phyloP scores from a whole-genome alignment of 768 basidiomycete genomes.

The Xerocomus potaroensis region DNA sequence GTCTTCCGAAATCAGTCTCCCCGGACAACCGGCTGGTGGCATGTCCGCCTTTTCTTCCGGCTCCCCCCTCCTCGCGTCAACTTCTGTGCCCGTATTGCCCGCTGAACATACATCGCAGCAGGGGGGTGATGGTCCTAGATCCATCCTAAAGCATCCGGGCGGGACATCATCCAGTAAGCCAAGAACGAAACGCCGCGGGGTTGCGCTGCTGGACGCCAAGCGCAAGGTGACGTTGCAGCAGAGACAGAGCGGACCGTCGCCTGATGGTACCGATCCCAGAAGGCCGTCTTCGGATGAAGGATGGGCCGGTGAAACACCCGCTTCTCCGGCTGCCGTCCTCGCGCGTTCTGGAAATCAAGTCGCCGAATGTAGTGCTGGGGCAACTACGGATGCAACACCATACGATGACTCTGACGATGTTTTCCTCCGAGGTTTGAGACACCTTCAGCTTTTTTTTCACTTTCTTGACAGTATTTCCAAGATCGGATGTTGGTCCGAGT shows the following conservation, averaged over 20 bases:
- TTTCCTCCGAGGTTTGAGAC: constrained; percentile 65
- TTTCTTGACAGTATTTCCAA: constrained; percentile 33
- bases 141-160: constrained; percentile 22
- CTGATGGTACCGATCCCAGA: constrained; percentile 16
- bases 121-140: constrained; percentile 13
- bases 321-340: constrained; percentile 62
- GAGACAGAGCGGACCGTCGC: constrained; percentile 22
- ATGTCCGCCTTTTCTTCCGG: constrained; percentile 21
- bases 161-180: constrained; percentile 5
- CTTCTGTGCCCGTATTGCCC: constrained; percentile 10
- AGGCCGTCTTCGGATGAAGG: constrained; percentile 1
- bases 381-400: constrained; percentile 33
- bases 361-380: constrained; percentile 62
- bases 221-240: constrained; percentile 6
- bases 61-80: constrained; percentile 17
- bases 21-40: constrained; percentile 11
- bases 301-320: constrained; percentile 34
- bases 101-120: constrained; percentile 4
- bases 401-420: constrained; percentile 44
- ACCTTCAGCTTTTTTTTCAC: background rate
- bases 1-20: constrained; percentile 9
- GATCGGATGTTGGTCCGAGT: constrained; percentile 89
- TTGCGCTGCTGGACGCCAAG: constrained; percentile 14
- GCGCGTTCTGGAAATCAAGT: constrained; percentile 53
- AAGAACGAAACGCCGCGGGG: constrained; percentile 7